A percentile compares a stretch with the other conserved stretches of the same genome.
phyloP scores from a whole-genome alignment of 768 basidiomycete species.

The Amanita molliuscula region DNA sequence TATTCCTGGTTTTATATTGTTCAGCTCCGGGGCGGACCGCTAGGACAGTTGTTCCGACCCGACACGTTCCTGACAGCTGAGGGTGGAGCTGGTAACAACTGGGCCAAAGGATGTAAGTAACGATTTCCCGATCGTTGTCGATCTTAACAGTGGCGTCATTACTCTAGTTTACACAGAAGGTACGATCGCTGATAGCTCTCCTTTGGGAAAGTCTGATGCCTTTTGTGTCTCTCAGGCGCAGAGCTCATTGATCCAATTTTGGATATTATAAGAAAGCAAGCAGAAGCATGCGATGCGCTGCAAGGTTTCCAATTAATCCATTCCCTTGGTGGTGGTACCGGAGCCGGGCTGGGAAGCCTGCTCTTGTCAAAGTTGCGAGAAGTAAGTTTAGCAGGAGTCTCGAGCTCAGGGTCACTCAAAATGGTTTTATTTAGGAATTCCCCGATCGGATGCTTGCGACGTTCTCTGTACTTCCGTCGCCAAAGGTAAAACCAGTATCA shows the following conservation, averaged over 20 bases:
- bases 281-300: conserved; percentile 74
- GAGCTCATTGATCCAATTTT: conserved; percentile 84
- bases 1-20: conserved; percentile 12
- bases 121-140: conserved; percentile 1
- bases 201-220: not conserved
- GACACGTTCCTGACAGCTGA: conserved; percentile 70
- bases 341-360: conserved; percentile 76
- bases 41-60: conserved; percentile 76
- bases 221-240: conserved; percentile 43
- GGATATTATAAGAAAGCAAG: conserved; percentile 70
- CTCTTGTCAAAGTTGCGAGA: conserved; percentile 77
- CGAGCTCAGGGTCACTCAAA: conserved; percentile 10
- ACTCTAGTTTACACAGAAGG: conserved; percentile 80
- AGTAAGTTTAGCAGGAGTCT: conserved; percentile 24
- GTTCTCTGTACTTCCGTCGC: conserved; percentile 44
- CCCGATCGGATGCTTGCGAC: conserved; percentile 49
- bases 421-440: conserved; percentile 27
- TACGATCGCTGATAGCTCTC: conserved; percentile 16
- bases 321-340: conserved; percentile 88
- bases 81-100: conserved; percentile 79
- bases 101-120: conserved; percentile 85
- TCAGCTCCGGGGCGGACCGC: conserved; percentile 45
- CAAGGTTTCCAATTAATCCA: conserved; percentile 90
- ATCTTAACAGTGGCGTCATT: not conserved
- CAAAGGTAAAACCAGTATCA: conserved; percentile 22